These are phyloP conservation scores for Diutina pseudorugosa DNA, from an alignment of 1,139 yeast species.

Conservation along the genomic window DNA sequence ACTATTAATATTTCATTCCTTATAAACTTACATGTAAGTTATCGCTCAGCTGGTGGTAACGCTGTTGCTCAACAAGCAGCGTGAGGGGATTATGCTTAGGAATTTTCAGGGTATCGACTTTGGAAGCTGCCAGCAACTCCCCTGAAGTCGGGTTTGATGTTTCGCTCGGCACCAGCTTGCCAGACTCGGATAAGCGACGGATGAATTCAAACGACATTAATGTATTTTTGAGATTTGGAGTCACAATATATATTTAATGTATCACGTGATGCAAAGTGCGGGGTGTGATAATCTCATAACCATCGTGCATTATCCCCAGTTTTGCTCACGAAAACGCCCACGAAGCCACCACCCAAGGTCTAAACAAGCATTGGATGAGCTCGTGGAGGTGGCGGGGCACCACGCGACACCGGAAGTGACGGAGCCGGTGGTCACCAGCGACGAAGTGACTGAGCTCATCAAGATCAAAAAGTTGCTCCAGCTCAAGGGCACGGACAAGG, in stretches of 20 bases:
- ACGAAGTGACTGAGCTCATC: not conserved
- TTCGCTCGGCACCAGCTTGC: not conserved
- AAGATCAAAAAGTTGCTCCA: not conserved
- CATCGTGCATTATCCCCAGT: not conserved
- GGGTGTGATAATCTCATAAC: not conserved
- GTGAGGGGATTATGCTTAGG: not conserved
- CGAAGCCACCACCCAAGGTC: not conserved
- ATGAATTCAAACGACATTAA: slow-evolving; percentile 1
- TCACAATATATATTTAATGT: not conserved
- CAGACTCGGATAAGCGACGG: not conserved
- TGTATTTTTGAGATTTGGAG: not conserved
- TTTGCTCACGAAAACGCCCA: not conserved
- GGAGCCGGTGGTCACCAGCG: not conserved
- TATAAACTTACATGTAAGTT: slow-evolving; percentile 3
- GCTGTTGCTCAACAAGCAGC: not conserved
- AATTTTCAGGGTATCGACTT: not conserved
- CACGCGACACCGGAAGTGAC: not conserved
- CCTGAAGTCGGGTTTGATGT: not conserved
- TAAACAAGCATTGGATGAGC: not conserved
- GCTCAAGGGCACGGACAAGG: not conserved
- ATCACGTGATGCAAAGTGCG: not conserved
- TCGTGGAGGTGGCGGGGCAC: not conserved
- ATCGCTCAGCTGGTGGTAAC: not conserved
- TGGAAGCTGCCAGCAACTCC: not conserved
- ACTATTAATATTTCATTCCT: not conserved